Base-by-base conservation (phyloP, 2,329 filamentous ascomycete genomes). In the Microsporum ferrugineum region DNA sequence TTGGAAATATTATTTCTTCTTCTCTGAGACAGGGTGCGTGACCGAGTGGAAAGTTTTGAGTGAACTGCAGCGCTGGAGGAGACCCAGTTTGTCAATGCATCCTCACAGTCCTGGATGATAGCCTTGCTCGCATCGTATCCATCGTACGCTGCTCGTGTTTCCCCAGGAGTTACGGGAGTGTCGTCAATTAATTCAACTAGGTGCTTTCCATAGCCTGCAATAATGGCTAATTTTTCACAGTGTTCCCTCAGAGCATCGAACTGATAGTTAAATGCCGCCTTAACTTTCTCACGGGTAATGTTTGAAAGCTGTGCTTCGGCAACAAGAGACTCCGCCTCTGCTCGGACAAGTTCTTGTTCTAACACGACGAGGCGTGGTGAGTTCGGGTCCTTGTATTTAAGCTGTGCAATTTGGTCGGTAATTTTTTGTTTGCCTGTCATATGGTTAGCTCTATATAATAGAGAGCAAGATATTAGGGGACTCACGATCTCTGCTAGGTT, bases 331-430 rank as follows among this genome's bases (percentile, higher is more conserved):
- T 99, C 94, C 70, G 94, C 94, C 77, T 99, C 94, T 67, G 94
- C 94, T 69, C 94, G 91, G 68, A 99, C 94, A 62, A 99, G 88
- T 77, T 99, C 94, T 77, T 99, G 94, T 78, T 99, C 94, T 60
- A 99, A 86, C 45, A 99, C 91, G 62, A 96, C 91, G 68, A 99
- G 96, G 79, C 91, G 94, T 65, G 92, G 91, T 39, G 91, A 96
- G 80, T 95, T 96, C 68, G 94, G 94, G 77, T 99, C 94, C 81
- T 99, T 99, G 85, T 97, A 99, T 78, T 99, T 99, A 70, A 99
- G 84, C 76, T 97, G 92, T 58, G 94, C 92, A 69, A 99, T 99
- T 74, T 97, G 90, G 74, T 99, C 94, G 70, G 90, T 96, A 72
- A 99, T 97, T 79, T 97, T 99, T 76, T 97, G 92, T 81, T 99